Conservation (phyloP, 2,329 filamentous ascomycete species). For the Colletotrichum euphorbiae region DNA sequence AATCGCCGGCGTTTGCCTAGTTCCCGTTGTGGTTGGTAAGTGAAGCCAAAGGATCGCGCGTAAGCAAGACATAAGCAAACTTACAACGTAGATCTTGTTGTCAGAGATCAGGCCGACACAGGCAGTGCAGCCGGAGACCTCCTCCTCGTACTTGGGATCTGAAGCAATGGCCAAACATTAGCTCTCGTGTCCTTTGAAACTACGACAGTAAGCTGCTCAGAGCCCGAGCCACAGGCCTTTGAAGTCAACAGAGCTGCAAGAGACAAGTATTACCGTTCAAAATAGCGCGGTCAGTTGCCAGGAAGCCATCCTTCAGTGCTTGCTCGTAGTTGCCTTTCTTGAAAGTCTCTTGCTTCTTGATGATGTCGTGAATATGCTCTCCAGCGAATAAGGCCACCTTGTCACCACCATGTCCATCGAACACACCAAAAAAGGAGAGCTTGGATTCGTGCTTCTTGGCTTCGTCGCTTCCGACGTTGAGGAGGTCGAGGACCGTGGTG, state of each 20-base stretch:
- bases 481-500: conserved; percentile 87
- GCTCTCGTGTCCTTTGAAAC: conserved; percentile 8
- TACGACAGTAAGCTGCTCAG: not conserved
- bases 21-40: conserved; percentile 27
- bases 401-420: conserved; percentile 96
- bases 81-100: conserved; percentile 94
- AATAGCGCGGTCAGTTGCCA: conserved; percentile 95
- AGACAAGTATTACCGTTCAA: conserved; percentile 78
- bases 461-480: conserved; percentile 66
- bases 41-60: conserved; percentile 44
- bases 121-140: conserved; percentile 97
- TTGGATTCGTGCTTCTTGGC: conserved; percentile 76
- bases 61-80: conserved; percentile 54
- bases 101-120: conserved; percentile 90
- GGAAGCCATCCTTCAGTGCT: conserved; percentile 95
- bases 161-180: conserved; percentile 39
- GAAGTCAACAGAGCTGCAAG: conserved; percentile 42
- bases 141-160: conserved; percentile 98
- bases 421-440: conserved; percentile 97
- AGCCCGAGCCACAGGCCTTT: not conserved
- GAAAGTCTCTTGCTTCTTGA: conserved; percentile 95
- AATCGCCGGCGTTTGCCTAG: conserved; percentile 97
- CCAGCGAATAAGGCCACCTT: conserved; percentile 95
- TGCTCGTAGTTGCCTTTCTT: conserved; percentile 92
- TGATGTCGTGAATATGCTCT: conserved; percentile 92